Conservation (phyloP, 495 filamentous ascomycete species). For the Paragyromitra xinjiangensis region DNA sequence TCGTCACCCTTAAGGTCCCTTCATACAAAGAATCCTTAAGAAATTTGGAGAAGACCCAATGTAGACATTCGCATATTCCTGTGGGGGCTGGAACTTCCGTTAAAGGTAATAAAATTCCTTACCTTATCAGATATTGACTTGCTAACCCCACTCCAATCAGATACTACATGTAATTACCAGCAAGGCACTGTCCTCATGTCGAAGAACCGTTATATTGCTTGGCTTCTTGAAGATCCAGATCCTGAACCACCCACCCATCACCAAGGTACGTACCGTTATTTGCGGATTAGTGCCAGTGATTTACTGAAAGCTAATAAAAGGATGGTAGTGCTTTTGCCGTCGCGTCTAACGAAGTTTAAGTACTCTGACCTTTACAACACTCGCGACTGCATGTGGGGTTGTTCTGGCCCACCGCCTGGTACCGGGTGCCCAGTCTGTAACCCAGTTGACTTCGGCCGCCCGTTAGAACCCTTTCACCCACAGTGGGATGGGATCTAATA, state of each 20-base stretch:
- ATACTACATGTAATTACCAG: background rate
- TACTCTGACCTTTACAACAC: conserved; percentile 26
- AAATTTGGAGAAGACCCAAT: conserved; percentile 14
- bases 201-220: conserved; percentile 32
- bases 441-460: conserved; percentile 16
- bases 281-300: background rate
- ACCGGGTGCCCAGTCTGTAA: conserved; percentile 43
- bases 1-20: conserved; percentile 38
- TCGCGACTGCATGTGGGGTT: conserved; percentile 36
- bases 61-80: background rate
- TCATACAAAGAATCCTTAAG: conserved; percentile 22
- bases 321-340: conserved; percentile 10
- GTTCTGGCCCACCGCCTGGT: conserved; percentile 37
- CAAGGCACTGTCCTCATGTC: conserved; percentile 1
- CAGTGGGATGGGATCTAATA: background rate
- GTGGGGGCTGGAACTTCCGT: background rate
- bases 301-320: conserved; percentile 10
- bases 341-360: conserved; percentile 17
- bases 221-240: conserved; percentile 42
- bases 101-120: conserved; percentile 7
- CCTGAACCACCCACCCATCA: conserved; percentile 12
- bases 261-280: conserved; percentile 11
- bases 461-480: background rate
- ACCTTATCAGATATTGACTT: background rate
- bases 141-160: background rate